Evolutionary conservation across 352 stramenopile species (phyloP), one percentile per base, ranked within the genome.

Genomic region (Plasmopara viticola): DNA sequence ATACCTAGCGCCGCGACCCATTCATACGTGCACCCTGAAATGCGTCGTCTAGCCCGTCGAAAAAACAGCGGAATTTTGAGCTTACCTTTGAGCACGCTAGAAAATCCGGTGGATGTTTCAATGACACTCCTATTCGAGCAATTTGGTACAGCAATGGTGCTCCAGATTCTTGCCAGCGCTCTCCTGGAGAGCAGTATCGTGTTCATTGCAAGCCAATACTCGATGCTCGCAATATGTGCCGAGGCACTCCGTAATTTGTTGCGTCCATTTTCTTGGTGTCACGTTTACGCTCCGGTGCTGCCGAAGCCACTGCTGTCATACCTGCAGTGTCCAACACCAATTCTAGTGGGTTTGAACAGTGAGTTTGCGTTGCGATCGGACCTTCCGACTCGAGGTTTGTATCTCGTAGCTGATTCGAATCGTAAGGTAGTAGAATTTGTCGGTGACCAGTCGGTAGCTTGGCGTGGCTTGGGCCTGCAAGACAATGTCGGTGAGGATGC

Each of bases 241-340:
- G 87, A 96, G 47, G 82, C 83, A 6, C 76, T 95, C 39, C 84
- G 88, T 28, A 84, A 81, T 38, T 70, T 96, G 33, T 63, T 95
- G 25, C 84, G 87, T 20, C 87, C 87, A 12, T 90, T 95, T 49
- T 78, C 85, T 42, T 96, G 87, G 87, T 92, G 82, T 52, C 87
- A 96, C 51, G 84, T 94, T 45, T 96, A 95, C 58, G 76, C 87
- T 13, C 84, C 86, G 2, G 78, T 95, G 48, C 62, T 96, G 5
- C 86, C 87, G 5, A 84, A 90, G 60, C 60, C 78, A 34, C 61
- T 96, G 39, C 69, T 95, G 4, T 91, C 86, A 25, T 93, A 95
- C 41, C 70, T 96, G 29, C 83, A 96, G 54, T 95, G 85, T 18
- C 87, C 87, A n/a, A 94, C 86, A 37, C 86, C 86, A 9, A 95